Conservation (phyloP, 2,329 filamentous ascomycete genomes). For the Aspergillus arachidicola region DNA sequence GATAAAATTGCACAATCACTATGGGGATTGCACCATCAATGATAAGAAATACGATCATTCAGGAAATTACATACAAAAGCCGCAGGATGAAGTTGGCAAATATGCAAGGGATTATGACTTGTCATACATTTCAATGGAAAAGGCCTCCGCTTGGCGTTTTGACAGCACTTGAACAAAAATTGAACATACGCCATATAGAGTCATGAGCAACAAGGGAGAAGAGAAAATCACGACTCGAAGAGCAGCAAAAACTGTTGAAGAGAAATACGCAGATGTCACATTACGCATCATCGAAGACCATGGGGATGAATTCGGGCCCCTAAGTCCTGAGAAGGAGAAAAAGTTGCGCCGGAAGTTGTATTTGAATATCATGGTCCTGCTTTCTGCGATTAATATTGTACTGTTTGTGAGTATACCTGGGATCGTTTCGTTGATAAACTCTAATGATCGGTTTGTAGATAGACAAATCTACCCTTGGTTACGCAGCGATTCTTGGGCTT, state of each 20-base stretch:
- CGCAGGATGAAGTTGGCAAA: neutral
- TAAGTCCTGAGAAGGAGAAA: neutral
- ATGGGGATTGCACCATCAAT: neutral
- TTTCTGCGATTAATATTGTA: neutral
- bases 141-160: neutral
- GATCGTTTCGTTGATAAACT: neutral
- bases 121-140: neutral
- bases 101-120: neutral
- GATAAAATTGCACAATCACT: neutral
- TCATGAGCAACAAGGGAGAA: neutral
- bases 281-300: constrained; percentile 1
- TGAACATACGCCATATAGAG: neutral
- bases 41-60: neutral
- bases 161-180: neutral
- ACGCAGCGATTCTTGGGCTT: constrained; percentile 2
- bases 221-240: neutral
- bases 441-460: neutral
- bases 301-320: neutral
- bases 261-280: constrained; percentile 3
- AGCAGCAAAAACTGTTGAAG: neutral
- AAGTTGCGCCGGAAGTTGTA: neutral
- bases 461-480: neutral
- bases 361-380: neutral
- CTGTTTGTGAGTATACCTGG: neutral
- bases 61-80: neutral